These are phyloP conservation scores for Aspergillus fumigatus DNA, from an alignment of 2,329 filamentous ascomycete genomes.

Conservation along the genomic window DNA sequence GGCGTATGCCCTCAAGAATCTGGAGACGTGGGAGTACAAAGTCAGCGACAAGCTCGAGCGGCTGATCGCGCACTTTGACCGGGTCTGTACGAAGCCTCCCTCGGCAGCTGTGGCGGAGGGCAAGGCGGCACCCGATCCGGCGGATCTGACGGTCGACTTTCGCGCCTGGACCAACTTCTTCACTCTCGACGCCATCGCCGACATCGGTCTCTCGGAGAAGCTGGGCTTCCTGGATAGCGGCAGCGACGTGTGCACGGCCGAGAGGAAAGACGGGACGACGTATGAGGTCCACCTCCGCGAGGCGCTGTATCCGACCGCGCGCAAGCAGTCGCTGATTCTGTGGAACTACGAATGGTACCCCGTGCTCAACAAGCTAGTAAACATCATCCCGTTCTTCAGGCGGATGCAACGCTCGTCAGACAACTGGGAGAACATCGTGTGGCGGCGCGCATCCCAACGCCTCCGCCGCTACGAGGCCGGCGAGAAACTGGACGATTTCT, in stretches of 20 bases:
- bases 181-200: conserved; percentile 53
- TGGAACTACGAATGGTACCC: conserved; percentile 46
- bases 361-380: conserved; percentile 44
- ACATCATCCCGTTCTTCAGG: conserved; percentile 41
- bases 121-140: conserved; percentile 13
- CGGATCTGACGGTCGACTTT: conserved; percentile 43
- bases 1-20: conserved; percentile 51
- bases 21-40: conserved; percentile 53
- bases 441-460: conserved; percentile 38
- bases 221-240: conserved; percentile 51
- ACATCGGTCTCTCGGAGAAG: conserved; percentile 51
- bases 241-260: conserved; percentile 41
- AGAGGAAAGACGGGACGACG: conserved; percentile 44
- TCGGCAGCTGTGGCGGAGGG: conserved; percentile 21
- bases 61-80: conserved; percentile 45
- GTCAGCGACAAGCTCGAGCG: conserved; percentile 49
- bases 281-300: conserved; percentile 48
- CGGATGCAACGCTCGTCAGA: conserved; percentile 43
- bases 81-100: conserved; percentile 25
- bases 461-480: conserved; percentile 38
- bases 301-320: conserved; percentile 48
- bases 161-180: conserved; percentile 54
- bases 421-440: conserved; percentile 40
- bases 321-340: conserved; percentile 46
- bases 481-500: conserved; percentile 57